Evolutionary conservation across 495 filamentous ascomycete genomes (phyloP), one percentile per base, ranked within the genome.

Genomic region (Evernia prunastri): DNA sequence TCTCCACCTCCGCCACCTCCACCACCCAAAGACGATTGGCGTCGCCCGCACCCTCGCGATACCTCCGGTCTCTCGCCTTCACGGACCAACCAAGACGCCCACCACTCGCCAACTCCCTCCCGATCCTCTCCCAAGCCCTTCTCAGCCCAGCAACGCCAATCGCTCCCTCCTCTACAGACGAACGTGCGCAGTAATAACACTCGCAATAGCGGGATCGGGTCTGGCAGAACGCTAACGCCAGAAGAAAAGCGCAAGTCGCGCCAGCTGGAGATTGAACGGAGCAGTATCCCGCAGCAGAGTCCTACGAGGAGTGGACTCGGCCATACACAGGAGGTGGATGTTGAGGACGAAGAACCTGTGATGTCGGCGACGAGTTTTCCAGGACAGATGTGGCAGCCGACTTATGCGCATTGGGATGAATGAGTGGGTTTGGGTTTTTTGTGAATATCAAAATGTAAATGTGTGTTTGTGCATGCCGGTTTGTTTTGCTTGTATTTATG

Each of bases 281-380:
- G 64, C 47, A 56, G 57, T 39, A 25, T 72, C 63, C 58, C 66
- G 59, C 36, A 27, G 47, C 17, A 63, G 42, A 61, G 68, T 63
- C 62, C 66, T 66, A 63, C n/a, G 20, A 35, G 58, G 51, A 53
- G 33, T 8, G 31, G 31, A 25, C 54, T 36, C 11, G 1, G 66
- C 27, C 15, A 33, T 11, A 17, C 17, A 13, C 29, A 42, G 35
- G 27, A 54, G 42, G 17, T 15, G 59, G 39, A 60, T 18, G 60
- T 60, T 43, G 81, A 84, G 23, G 80, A 79, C 4, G 74, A 77
- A 33, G 85, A 87, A 29, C 78, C 79, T 51, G 78, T 82, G 39
- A 93, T 93, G 89, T 88, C 80, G 49, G 86, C 88, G 11, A 91
- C 89, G 15, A 84, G 86, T 35, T 93, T 91, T 70, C 89, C 89